Evolutionary conservation across 2,329 filamentous ascomycete genomes (phyloP).

Genomic region (Beauveria sp.): DNA sequence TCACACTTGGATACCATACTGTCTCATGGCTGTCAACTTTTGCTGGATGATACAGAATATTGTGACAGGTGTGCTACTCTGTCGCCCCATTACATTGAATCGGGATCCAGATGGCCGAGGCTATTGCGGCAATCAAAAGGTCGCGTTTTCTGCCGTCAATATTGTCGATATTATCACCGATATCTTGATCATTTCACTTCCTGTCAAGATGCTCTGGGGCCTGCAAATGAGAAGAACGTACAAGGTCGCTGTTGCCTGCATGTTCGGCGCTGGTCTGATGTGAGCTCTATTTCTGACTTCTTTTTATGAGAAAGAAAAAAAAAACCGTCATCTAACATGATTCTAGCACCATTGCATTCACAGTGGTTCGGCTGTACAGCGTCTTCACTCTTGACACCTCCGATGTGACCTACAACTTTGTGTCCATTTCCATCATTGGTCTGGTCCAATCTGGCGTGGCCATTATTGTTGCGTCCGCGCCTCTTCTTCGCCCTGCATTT

Average conservation of each 20-base stretch:
- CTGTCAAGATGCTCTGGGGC: conserved; percentile 13
- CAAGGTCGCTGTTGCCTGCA: conserved; percentile 14
- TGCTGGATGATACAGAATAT: conserved; percentile 17
- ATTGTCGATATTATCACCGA: conserved; percentile 17
- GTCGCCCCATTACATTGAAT: conserved; percentile 13
- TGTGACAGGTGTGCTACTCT: conserved; percentile 14
- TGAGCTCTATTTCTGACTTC: neutral
- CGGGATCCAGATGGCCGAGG: conserved; percentile 12
- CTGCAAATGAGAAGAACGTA: conserved; percentile 13
- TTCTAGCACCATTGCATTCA: conserved; percentile 14
- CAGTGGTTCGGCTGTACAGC: conserved; percentile 14
- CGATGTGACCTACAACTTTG: conserved; percentile 13
- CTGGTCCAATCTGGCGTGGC: conserved; percentile 15
- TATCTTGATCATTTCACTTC: conserved; percentile 14
- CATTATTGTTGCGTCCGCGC: conserved; percentile 15
- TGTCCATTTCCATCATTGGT: conserved; percentile 12
- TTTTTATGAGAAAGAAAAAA: rapidly evolving
- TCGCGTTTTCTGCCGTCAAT: conserved; percentile 13
- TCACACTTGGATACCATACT: conserved; percentile 13
- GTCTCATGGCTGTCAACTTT: conserved; percentile 12
- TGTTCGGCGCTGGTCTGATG: conserved; percentile 15
- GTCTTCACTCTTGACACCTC: conserved; percentile 14
- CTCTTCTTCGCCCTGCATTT: conserved; percentile 15
- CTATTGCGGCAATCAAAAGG: conserved; percentile 13
- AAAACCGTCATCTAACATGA: neutral